Percentiles rank a stretch among this genome's conserved stretches.
Evolutionary conservation across 2,329 filamentous ascomycete species (phyloP).

Genomic region (Penicillium rolfsii): DNA sequence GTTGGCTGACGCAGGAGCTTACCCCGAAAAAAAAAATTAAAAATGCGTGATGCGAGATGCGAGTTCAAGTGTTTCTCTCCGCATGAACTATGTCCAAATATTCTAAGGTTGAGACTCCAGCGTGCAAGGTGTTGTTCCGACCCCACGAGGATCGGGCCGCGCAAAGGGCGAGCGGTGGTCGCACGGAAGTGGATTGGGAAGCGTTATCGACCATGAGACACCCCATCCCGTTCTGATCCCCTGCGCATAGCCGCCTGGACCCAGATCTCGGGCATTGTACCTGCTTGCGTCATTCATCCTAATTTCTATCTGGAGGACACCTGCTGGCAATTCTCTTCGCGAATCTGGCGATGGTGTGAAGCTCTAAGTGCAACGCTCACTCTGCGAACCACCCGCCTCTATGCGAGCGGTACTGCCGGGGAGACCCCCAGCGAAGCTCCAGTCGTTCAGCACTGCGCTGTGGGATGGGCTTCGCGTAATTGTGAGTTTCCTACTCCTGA

Average conservation of each 20-base stretch:
- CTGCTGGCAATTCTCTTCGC: not conserved
- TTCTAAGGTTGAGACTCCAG: too few species aligned
- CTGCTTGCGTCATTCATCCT: not conserved
- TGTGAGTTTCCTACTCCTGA: slow-evolving; percentile 53
- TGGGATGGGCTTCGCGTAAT: slow-evolving; percentile 75
- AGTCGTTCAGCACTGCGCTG: slow-evolving; percentile 72
- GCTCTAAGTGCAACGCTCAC: slow-evolving; percentile 32
- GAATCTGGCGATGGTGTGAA: slow-evolving; percentile 41
- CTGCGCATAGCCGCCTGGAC: slow-evolving; percentile 16
- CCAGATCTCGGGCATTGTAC: slow-evolving; percentile 8
- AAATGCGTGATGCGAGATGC: not conserved
- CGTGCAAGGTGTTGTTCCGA: not conserved
- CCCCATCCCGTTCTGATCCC: slow-evolving; percentile 19
- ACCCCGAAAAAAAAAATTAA: too few species aligned
- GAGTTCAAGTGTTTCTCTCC: too few species aligned
- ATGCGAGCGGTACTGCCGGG: slow-evolving; percentile 82
- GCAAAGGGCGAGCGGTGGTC: slow-evolving; percentile 8
- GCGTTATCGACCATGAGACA: slow-evolving; percentile 20
- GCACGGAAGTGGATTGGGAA: slow-evolving; percentile 24
- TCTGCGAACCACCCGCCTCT: slow-evolving; percentile 47
- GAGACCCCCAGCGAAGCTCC: slow-evolving; percentile 74
- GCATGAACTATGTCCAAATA: not conserved
- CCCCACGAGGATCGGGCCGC: not conserved
- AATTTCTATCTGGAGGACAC: not conserved
- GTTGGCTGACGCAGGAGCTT: not conserved